Conservation (phyloP, 73 alveolate species). For the Breviolum minutum region DNA sequence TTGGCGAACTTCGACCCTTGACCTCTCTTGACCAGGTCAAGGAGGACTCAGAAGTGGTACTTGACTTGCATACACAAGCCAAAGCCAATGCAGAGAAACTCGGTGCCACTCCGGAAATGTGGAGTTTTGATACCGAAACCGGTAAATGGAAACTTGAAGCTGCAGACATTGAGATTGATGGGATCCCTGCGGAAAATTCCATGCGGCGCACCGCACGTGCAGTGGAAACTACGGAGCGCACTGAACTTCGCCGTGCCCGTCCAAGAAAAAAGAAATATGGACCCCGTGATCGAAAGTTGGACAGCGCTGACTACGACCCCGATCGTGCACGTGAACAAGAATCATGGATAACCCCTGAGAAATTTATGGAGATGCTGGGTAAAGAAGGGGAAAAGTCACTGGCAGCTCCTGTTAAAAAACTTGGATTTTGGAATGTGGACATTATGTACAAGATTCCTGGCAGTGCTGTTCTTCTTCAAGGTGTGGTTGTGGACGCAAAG, state of each 20-base stretch:
- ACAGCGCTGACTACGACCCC: slow-evolving; percentile 11
- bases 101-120: slow-evolving; percentile 70
- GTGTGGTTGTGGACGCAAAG: slow-evolving; percentile 18
- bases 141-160: slow-evolving; percentile 70
- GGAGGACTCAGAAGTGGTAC: slow-evolving; percentile 52
- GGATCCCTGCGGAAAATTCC: slow-evolving; percentile 32
- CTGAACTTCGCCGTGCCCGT: background rate
- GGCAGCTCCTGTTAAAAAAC: slow-evolving; percentile 74
- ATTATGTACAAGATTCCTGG: slow-evolving; percentile 42
- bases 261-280: background rate
- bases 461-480: slow-evolving; percentile 47
- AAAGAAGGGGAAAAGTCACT: slow-evolving; percentile 43
- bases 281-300: background rate
- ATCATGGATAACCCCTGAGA: slow-evolving; percentile 49
- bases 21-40: slow-evolving; percentile 8
- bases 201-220: slow-evolving; percentile 10
- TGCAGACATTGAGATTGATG: slow-evolving; percentile 64
- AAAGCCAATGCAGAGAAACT: slow-evolving; percentile 31
- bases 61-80: slow-evolving; percentile 74
- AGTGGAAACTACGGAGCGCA: background rate
- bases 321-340: background rate
- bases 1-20: too few species aligned
- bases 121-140: slow-evolving; percentile 61
- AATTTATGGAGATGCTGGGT: slow-evolving; percentile 26
- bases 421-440: slow-evolving; percentile 80